phyloP scores from a whole-genome alignment of 306 rosid genomes.

The Senna siamea region DNA sequence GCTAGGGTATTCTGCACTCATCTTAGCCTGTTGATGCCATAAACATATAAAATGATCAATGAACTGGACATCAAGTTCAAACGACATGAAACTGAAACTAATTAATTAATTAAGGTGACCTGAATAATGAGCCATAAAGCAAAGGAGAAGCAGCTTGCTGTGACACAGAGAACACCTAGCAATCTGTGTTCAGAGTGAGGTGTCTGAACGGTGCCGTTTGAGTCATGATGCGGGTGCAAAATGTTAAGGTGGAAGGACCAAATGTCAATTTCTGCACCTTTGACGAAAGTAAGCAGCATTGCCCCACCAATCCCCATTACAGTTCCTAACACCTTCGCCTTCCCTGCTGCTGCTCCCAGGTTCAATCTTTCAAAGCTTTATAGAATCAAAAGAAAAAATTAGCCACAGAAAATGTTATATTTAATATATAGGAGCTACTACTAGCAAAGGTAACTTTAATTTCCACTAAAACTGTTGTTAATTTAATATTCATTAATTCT shows the following conservation, averaged over 20 bases:
- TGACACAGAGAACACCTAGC: conserved; percentile 34
- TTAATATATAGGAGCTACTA: too few species aligned
- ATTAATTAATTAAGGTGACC: conserved; percentile 9
- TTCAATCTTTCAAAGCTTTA: conserved; percentile 46
- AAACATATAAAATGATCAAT: too few species aligned
- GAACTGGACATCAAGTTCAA: too few species aligned
- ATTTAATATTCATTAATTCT: neutral
- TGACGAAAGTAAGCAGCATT: conserved; percentile 50
- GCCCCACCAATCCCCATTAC: conserved; percentile 54
- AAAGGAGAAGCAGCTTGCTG: conserved; percentile 30
- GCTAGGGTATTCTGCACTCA: conserved; percentile 44
- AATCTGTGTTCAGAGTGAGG: neutral
- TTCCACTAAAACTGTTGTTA: neutral
- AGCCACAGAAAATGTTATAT: too few species aligned
- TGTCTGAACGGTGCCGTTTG: neutral
- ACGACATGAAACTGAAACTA: too few species aligned
- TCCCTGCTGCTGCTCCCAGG: conserved; percentile 42
- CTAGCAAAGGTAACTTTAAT: neutral
- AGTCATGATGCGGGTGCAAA: conserved; percentile 22
- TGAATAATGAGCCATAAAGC: conserved; percentile 56
- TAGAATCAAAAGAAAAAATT: too few species aligned
- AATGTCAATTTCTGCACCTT: conserved; percentile 46
- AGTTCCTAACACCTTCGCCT: conserved; percentile 54
- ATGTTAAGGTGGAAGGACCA: conserved; percentile 44
- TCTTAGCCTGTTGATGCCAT: conserved; percentile 58